Evolutionary conservation across 1,284 basidiomycete species (phyloP), one percentile per base, ranked within the genome.

Genomic region (Ceratobasidium sp.): DNA sequence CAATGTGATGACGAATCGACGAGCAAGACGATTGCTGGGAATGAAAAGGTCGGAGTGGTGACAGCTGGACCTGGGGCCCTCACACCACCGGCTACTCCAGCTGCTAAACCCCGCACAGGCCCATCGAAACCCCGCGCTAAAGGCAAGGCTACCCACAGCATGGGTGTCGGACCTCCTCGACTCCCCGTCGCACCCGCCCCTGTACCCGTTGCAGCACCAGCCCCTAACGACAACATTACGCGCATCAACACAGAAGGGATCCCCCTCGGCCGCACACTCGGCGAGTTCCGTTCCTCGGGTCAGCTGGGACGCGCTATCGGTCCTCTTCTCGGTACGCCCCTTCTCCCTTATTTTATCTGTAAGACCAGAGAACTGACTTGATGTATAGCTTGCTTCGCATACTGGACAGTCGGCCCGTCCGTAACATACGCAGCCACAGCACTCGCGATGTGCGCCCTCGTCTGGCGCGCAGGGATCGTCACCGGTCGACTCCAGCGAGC

Each of bases 221-320:
- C 18, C 18, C 8, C 46, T 5, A 16, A 44, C 7, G 41, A 30
- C 23, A 67, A 58, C 23, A 28, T 69, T 5, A 69, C 66, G 13
- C 7, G 16, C 1, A n/a, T 28, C 28, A 46, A 32, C 26, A 7
- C 38, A 44, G 21, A 46, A 47, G 43, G 75, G 86, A 91, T 77
- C 87, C 91, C 0, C 83, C 89, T 73, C 85, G 95, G 95, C n/a
- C 87, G 87, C 76, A 93, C 93, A 1, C 82, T 98, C 55, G 95
- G 95, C 35, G 79, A 87, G 73, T 96, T 96, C 82, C 87, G 95
- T 73, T 95, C 93, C 9, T 87, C 89, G 43, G 95, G 95, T 30
- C 95, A 97, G 79, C 85, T 97, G 50, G 95, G 95, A 2, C 87
- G 95, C 73, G 95, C 95, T 4, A 85, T 96, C 52, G 95, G 95